phyloP scores from a whole-genome alignment of 192 early-diverging fungal species.

The Bifiguratus adelaidae region DNA sequence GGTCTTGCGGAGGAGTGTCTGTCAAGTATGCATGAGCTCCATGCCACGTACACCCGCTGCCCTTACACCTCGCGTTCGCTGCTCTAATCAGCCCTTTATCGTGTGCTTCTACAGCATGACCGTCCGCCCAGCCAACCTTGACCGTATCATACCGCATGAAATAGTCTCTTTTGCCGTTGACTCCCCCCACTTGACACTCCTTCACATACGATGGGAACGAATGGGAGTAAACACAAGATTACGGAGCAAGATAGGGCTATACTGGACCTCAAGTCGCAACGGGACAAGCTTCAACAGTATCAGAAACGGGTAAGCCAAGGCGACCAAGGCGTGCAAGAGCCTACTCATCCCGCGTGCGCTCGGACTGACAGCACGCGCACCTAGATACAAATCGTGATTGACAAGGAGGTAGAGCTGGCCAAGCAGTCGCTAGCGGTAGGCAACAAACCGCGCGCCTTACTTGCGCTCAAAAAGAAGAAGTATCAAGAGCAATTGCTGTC shows the following conservation, averaged over 20 bases:
- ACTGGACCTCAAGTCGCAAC: conserved; percentile 90
- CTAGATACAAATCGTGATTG: conserved; percentile 70
- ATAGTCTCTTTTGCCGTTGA: too few species aligned
- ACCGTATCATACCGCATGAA: too few species aligned
- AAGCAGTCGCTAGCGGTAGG: conserved; percentile 60
- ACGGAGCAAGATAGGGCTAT: conserved; percentile 89
- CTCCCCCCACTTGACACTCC: too few species aligned
- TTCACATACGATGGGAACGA: conserved; percentile 41
- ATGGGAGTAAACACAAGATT: conserved; percentile 46
- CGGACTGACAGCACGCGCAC: neutral
- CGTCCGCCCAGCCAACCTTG: too few species aligned
- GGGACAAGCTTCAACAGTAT: conserved; percentile 89
- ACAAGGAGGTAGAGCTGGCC: conserved; percentile 72
- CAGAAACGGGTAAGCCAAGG: conserved; percentile 63
- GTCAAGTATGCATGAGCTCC: too few species aligned
- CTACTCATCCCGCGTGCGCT: neutral
- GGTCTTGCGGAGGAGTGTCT: too few species aligned
- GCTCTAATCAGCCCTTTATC: too few species aligned
- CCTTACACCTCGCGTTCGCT: too few species aligned
- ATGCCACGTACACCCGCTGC: too few species aligned
- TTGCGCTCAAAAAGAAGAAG: conserved; percentile 93
- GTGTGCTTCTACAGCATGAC: too few species aligned
- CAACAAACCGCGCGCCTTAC: conserved; percentile 71
- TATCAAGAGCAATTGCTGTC: conserved; percentile 84
- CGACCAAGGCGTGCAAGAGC: neutral